Evolutionary conservation across 345 rosid species (phyloP), one percentile per base, ranked within the genome.

Genomic region (Mangifera indica): DNA sequence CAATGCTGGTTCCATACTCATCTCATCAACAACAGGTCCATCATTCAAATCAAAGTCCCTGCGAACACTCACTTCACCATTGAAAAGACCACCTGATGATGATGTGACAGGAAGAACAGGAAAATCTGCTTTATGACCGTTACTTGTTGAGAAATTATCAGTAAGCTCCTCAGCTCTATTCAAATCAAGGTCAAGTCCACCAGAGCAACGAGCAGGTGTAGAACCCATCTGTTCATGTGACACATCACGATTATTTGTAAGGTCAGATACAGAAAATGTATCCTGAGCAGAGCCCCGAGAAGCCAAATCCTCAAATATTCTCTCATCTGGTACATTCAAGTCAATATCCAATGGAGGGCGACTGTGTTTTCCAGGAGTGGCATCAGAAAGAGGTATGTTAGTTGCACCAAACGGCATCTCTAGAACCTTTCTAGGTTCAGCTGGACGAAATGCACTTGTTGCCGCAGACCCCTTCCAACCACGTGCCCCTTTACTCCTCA

Each of bases 381-480:
- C 82, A 75, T 83, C 91, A 67, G 77, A 59, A 1, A 70, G 34
- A 76, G 78, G 79, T n/a, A 57, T 24, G 53, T 57, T 70, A n/a
- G 67, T 70, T 5, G 81, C 69, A 66, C 82, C 66, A 18, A 81
- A 52, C 22, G 79, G 71, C 78, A 79, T 82, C 66, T 88, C 97
- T 62, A 76, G 45, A 22, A 48, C 22, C 76, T 85, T 92, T 77
- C 97, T 80, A 15, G 97, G 97, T 80, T 89, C 98, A 65, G 98
- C 97, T 24, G 98, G 98, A 12, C 98, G 84, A 80, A 94, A 94
- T 14, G 98, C 98, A 81, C 98, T 94, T 22, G 98, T 94, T 56
- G 98, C 98, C 1, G 97, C 98, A 26, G 97, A 90, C 62, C 98
- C 98, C 83, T 89, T 94, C 98, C 98, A 94, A 52, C 98, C 97